Evolutionary conservation across 129 eudicot genomes (phyloP), one percentile per base, ranked within the genome.

Genomic region (Glebionis coronaria): DNA sequence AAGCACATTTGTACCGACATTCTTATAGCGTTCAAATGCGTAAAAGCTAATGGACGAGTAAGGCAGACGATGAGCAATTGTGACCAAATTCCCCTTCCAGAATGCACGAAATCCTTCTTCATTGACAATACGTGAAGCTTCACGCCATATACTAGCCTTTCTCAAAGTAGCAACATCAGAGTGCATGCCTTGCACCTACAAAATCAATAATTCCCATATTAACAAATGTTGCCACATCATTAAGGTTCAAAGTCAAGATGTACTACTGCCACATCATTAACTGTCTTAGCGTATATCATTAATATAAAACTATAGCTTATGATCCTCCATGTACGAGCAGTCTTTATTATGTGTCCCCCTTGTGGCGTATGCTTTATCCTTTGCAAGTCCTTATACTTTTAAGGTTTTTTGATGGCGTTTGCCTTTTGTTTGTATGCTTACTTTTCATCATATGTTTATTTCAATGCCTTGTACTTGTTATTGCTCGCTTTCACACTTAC

Each of bases 21-120:
- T 88, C 87, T 91, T 91, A 82, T 91, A 91, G 56, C 85, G 95
- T 65, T 91, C 95, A 58, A 82, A 91, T 23, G 97, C 83, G 68
- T 91, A 91, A 71, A 91, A 91, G 81, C 96, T 91, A 70, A 91
- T 78, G 35, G 95, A 85, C 45, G 98, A 88, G 72, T 91, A 91
- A 42, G 98, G 98, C 61, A 91, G 78, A 12, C 96, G 96, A 64
- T 88, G 98, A 28, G 86, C 85, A 49, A 91, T 83, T 27, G 96
- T 91, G 50, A 91, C 96, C 73, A 88, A 75, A 71, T 91, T 91
- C 31, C 98, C 98, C 76, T 88, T 91, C 98, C 98, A 91, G 74
- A 91, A 88, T 45, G 98, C 98, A 61, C 88, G 76, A 14, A 85
- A 63, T 57, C 98, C 96, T 82, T 91, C 98, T 82, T 91, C 95